Evolutionary conservation across 192 early-diverging fungal species (phyloP), one percentile per base, ranked within the genome.

Genomic region (Linnemannia exigua): DNA sequence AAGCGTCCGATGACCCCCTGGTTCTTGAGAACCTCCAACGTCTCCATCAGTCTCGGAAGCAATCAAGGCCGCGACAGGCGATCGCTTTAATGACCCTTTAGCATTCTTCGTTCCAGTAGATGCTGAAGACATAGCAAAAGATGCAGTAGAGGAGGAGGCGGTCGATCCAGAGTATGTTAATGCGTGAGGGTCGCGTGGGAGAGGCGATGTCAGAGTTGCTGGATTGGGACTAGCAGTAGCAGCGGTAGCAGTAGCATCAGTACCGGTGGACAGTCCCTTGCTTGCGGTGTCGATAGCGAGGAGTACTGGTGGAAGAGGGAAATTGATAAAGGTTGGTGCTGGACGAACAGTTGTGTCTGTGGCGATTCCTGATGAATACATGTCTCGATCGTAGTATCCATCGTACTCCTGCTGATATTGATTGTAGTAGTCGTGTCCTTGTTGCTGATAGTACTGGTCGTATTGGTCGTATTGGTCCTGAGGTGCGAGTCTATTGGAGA

Each of bases 1-100:
- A 12, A 61, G 54, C 1, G 54, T 0, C 28, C 25, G 54, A 11
- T 61, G n/a, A 9, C 54, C 54, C 2, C 19, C 25, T 25, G 54
- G 2, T 25, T 1, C 54, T n/a, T 28, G 3, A 31, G 41, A 44
- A 6, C 8, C 54, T 11, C 48, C 15, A 50, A 15, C 17, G 15
- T 50, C 48, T 11, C 48, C 48, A 14, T 14, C 17, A 17, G 54
- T 61, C 25, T 61, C 54, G 9, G 25, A 61, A 28, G 54, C 25
- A 61, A 61, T 61, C 54, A 61, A 61, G 25, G 54, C 54, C 54
- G 19, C 54, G 28, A 61, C 54, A 61, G 54, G 54, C 25, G 54
- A 61, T 11, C 54, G 54, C 11, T 61, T 61, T 22, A 1, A 31
- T 11, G 54, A 1, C 11, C 54, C 54, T 9, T 61, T 61, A 9